Base-by-base conservation (phyloP, 2,329 filamentous ascomycete species). In the Botryosphaeria dothidea region DNA sequence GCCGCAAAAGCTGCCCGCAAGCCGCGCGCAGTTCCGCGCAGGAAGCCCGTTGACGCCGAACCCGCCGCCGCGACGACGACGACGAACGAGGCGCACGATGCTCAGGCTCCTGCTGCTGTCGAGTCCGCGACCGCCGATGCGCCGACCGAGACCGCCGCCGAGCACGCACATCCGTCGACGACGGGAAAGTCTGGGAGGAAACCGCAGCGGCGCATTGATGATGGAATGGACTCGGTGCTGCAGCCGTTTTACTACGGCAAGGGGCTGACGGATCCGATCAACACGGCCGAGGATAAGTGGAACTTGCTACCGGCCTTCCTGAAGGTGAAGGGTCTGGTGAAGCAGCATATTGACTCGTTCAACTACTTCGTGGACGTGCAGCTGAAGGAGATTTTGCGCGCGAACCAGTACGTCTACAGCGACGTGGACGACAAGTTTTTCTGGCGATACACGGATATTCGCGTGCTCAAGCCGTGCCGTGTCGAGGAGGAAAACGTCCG, bases 261-360 rank as follows among this genome's bases (percentile, higher is more conserved):
- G 74, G 83, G 83, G 57, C 76, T 90, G 64, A 89, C 87, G 0
- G 89, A 90, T 73, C 88, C 88, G 3, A 91, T 91, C 72, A 84
- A 89, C 67, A 90, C 88, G 1, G 88, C 87, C 29, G 71, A 91
- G 73, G 95, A 99, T 82, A 99, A 99, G 84, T 97, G 94, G 87
- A 97, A 98, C 77, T 84, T 99, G 46, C 81, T 99, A 29, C 96
- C 95, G 0, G 95, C 95, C n/a, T 99, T 99, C 78, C 82, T 99
- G 66, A 97, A 97, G 79, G 93, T 97, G 72, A 99, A 99, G 80
- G 93, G 93, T 65, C 83, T 97, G 65, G 93, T 97, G 62, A 97
- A 97, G 79, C 94, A 98, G 83, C 93, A 97, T 78, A 94, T 97
- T 74, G 96, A 99, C 81, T 98, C 95, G 25, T 99, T 96, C 84